phyloP scores from a whole-genome alignment of 495 filamentous ascomycete species.

The Penicillium paradoxum region DNA sequence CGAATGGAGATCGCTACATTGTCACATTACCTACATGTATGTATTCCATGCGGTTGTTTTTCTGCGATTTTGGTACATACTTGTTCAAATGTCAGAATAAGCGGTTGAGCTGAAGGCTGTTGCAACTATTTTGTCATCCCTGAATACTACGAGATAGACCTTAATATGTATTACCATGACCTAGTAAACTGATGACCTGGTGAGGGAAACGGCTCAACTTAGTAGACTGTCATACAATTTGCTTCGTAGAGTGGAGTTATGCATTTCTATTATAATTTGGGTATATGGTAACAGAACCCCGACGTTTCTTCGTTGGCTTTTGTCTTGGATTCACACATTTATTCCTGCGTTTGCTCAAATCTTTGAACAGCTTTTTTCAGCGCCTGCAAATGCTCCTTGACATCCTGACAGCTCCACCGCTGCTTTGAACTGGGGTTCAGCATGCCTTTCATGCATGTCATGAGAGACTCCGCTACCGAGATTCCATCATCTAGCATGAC shows the following conservation, averaged over 20 bases:
- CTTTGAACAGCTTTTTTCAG: slow-evolving; percentile 21
- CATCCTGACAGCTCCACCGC: slow-evolving; percentile 37
- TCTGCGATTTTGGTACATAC: too few relatives aligned
- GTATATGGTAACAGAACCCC: background rate
- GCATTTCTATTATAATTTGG: slow-evolving; percentile 4
- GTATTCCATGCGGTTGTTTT: too few relatives aligned
- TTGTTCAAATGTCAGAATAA: too few relatives aligned
- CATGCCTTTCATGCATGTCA: slow-evolving; percentile 44
- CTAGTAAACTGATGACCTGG: too few relatives aligned
- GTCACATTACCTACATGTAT: too few relatives aligned
- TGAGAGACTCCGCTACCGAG: slow-evolving; percentile 35
- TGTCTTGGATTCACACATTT: background rate
- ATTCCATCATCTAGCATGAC: slow-evolving; percentile 22
- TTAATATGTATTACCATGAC: too few relatives aligned
- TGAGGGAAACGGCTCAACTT: too few relatives aligned
- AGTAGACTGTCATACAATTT: too few relatives aligned
- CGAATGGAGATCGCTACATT: background rate
- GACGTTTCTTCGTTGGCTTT: background rate
- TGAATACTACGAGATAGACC: too few relatives aligned
- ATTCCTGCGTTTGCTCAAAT: background rate
- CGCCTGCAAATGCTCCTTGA: slow-evolving; percentile 27
- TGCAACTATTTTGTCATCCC: too few relatives aligned
- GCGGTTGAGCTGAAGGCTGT: too few relatives aligned
- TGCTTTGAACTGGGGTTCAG: slow-evolving; percentile 33
- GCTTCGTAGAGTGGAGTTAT: background rate